Evolutionary conservation across 2,329 filamentous ascomycete genomes (phyloP), one percentile per base, ranked within the genome.

Genomic region (Domatiomyces catenatus): DNA sequence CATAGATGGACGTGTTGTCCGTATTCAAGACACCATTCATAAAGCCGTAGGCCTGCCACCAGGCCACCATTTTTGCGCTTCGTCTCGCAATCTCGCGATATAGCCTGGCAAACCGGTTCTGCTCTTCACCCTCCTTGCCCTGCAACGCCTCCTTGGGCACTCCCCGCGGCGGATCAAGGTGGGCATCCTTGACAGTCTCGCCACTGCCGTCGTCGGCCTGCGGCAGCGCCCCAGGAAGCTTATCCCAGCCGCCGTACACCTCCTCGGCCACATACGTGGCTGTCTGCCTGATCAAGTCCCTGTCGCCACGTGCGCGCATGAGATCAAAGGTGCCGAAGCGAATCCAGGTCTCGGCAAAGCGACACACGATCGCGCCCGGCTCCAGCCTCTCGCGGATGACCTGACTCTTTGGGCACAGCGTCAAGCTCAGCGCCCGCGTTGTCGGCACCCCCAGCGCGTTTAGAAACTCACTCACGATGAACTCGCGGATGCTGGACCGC

Each of bases 1-100:
- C 92, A 50, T 81, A 81, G 48, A 98, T 76, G 0, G 88, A 94
- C 0, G 92, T 98, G 65, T 98, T 98, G 64, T 98, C 92, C 0
- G 92, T 96, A 67, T 98, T 98, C 52, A 98, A 73, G 3, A 98
- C 92, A 45, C 92, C 92, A 61, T 98, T 98, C 76, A 94, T 96
- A 70, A 98, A 98, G n/a, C 87, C 92, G 62, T 96, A 96, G 0
- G 87, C 88, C 70, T 98, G 93, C 90, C 92, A 96, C 58, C 83
- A 78, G 8, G 92, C 92, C 1, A 96, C 89, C 0, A 85, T 93
- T 52, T 76, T 74, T 1, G 92, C 92, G 63, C 95, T 98, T 28
- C 86, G 79, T 43, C 87, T 80, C 3, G 81, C 81, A 50, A 98
- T 81, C 61, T 94, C 88, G 36, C 92, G 81, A 66, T 93, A 98